These are phyloP conservation scores for Phaffomyces thermotolerans DNA, from an alignment of 805 yeast species.

Conservation along the genomic window DNA sequence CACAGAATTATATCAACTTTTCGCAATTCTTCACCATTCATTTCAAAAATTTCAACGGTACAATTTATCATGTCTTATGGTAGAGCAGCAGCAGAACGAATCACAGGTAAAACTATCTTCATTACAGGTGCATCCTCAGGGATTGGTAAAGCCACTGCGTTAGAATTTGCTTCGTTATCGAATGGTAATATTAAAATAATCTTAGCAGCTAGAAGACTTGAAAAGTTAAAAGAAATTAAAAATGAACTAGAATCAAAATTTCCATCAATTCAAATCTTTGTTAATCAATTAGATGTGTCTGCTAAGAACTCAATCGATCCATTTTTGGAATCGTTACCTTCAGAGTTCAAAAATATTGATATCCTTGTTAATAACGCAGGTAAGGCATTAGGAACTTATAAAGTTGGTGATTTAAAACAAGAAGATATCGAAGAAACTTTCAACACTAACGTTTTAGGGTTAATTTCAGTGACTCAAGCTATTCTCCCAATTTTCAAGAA, in stretches of 20 bases:
- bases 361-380: conserved; percentile 70
- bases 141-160: conserved; percentile 88
- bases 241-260: conserved; percentile 38
- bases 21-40: no score
- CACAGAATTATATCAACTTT: no score
- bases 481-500: conserved; percentile 63
- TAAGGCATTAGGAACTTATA: conserved; percentile 72
- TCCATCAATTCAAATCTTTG: conserved; percentile 39
- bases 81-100: conserved; percentile 66
- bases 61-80: conserved; percentile 53
- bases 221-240: conserved; percentile 47
- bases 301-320: conserved; percentile 41
- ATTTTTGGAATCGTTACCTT: conserved; percentile 48
- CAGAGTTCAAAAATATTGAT: conserved; percentile 56
- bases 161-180: conserved; percentile 75
- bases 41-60: no score
- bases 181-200: conserved; percentile 64
- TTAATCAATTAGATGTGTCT: conserved; percentile 51
- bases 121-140: conserved; percentile 97
- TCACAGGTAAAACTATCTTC: conserved; percentile 69
- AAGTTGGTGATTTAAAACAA: conserved; percentile 60
- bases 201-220: conserved; percentile 71
- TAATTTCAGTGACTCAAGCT: conserved; percentile 77
- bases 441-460: conserved; percentile 81
- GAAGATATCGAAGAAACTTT: conserved; percentile 70